A percentile compares a stretch with the other conserved stretches of the same genome.
Conservation (phyloP, 2,329 filamentous ascomycete species). For the Aspergillus arachidicola region DNA sequence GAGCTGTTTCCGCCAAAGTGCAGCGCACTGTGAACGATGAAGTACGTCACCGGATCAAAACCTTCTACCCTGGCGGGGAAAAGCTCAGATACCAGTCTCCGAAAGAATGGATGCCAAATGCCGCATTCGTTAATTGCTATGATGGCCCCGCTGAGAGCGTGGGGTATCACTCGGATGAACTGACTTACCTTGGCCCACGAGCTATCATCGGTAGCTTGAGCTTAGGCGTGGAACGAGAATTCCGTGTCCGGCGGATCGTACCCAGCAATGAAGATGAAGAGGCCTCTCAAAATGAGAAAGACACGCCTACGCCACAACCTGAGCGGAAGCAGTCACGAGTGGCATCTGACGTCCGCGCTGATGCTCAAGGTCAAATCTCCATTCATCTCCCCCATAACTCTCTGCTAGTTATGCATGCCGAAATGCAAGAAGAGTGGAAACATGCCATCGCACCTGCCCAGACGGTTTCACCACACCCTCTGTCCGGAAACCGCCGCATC, state of each 20-base stretch:
- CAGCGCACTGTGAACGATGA: conserved; percentile 76
- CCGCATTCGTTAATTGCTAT: conserved; percentile 95
- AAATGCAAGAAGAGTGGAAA: conserved; percentile 98
- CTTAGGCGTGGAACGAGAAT: conserved; percentile 89
- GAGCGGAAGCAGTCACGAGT: conserved; percentile 7
- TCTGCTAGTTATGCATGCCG: conserved; percentile 91
- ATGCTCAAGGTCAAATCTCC: conserved; percentile 81
- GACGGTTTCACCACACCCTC: conserved; percentile 80
- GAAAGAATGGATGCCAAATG: conserved; percentile 77
- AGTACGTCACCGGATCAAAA: conserved; percentile 69
- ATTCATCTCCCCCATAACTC: conserved; percentile 96
- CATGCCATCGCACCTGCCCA: conserved; percentile 77
- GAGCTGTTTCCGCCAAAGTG: conserved; percentile 69
- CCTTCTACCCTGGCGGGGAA: conserved; percentile 66
- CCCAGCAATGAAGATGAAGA: conserved; percentile 42
- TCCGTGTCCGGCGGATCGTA: conserved; percentile 78
- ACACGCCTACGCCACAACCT: conserved; percentile 16
- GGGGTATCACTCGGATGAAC: conserved; percentile 88
- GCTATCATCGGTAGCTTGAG: conserved; percentile 88
- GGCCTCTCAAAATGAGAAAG: conserved; percentile 24
- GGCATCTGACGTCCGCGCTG: conserved; percentile 42
- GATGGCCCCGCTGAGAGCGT: conserved; percentile 78
- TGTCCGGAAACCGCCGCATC: conserved; percentile 78
- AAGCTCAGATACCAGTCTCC: conserved; percentile 80
- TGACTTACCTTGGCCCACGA: conserved; percentile 89